These are phyloP conservation scores for Beauveria rudraprayagi DNA, from an alignment of 2,329 filamentous ascomycete genomes.

Conservation along the genomic window DNA sequence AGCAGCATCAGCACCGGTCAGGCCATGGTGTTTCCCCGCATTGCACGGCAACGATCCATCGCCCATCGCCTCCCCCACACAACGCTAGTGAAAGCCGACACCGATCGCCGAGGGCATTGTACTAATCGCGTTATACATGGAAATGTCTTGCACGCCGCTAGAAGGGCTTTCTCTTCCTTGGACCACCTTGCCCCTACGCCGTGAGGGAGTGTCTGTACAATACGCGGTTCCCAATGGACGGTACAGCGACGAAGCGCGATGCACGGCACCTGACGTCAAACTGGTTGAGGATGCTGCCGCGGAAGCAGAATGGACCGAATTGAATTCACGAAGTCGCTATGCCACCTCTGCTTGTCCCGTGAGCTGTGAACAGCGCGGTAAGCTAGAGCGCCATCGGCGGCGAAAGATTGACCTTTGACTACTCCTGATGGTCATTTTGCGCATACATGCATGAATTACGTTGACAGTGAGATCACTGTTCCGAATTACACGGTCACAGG, in stretches of 20 bases:
- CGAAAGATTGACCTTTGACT: constrained; percentile 55
- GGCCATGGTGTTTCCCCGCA: not conserved
- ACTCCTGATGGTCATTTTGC: constrained; percentile 51
- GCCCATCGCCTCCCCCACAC: not conserved
- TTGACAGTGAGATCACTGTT: constrained; percentile 30
- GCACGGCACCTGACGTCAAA: not conserved
- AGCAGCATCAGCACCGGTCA: not conserved
- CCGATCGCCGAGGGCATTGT: not conserved
- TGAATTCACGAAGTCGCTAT: constrained; percentile 15
- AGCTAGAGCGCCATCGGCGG: constrained; percentile 45
- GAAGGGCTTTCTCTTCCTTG: not conserved
- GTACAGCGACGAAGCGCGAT: not conserved
- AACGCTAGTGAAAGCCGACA: not conserved
- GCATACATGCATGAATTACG: constrained; percentile 59
- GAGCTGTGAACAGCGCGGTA: constrained; percentile 36
- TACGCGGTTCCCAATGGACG: not conserved
- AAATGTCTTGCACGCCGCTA: not conserved
- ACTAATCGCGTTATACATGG: no score
- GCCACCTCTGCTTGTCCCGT: constrained; percentile 25
- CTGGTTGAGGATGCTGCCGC: not conserved
- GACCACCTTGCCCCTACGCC: no score
- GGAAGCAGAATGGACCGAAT: not conserved
- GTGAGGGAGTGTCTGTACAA: not conserved
- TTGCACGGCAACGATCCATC: not conserved
- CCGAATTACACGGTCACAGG: not conserved